Base-by-base conservation (phyloP, 2,329 filamentous ascomycete genomes). In the Fusarium buxicola region DNA sequence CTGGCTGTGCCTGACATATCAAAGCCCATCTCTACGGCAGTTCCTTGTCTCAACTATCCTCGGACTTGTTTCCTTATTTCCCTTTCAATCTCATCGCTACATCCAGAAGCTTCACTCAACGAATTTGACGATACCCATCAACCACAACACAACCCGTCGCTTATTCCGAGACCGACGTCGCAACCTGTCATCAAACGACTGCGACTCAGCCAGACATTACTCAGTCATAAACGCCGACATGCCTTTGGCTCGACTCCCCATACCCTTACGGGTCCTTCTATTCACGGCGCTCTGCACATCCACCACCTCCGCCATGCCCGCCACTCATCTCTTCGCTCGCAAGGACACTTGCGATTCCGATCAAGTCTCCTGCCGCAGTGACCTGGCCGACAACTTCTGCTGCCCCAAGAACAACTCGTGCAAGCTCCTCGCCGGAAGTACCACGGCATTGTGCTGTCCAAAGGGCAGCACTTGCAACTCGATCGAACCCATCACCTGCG, bases 391-490 rank as follows among this genome's bases (percentile, higher is more conserved):
- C 47, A 81, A 84, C 72, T 92, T 93, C 73, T 92, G 90, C 79
- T 94, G 91, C 71, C 75, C 82, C 4, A 59, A 75, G 25, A 75
- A 73, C 15, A 77, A 81, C 7, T 80, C 72, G 3, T 94, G 91
- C 76, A 78, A 86, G 35, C 69, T 81, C 2, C 82, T 93, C 41
- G 88, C 88, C 10, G 85, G 79, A n/a, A 78, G 81, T 39, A 89
- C 88, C 7, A 91, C 89, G 0, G 82, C 89, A 12, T 78, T 93
- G 44, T 94, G 91, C 78, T 94, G 91, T 72, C 90, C 90, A 2
- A 63, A 74, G 2, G 84, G 81, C 31, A 69, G 68, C 31, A 79
- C 81, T 68, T 94, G 91, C 77, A 66, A 76, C n/a, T 79, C 74
- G 43, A 89, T 94, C 66, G 30, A 50, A 18, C 60, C 60, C 25